These are phyloP conservation scores for Tephrocybe sp. DNA, from an alignment of 768 basidiomycete species.

Conservation along the genomic window DNA sequence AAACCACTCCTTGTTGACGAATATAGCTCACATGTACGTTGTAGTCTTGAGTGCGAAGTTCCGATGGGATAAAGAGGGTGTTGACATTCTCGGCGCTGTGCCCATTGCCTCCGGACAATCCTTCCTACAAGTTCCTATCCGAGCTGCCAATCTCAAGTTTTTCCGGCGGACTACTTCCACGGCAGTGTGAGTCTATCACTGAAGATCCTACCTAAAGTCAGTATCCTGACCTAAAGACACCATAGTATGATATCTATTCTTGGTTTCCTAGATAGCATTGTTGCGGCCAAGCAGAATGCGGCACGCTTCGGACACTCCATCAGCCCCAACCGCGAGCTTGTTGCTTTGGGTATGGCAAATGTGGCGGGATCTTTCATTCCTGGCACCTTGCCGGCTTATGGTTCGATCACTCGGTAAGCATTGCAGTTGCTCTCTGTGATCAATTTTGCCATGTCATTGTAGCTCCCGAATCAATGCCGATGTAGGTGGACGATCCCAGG, in stretches of 20 bases:
- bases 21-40: neutral
- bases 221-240: neutral
- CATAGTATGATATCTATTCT: conserved; percentile 73
- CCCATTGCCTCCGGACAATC: conserved; percentile 56
- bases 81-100: conserved; percentile 83
- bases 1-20: neutral
- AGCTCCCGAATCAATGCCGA: conserved; percentile 89
- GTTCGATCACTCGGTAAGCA: conserved; percentile 83
- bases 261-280: conserved; percentile 94
- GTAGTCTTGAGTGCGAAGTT: conserved; percentile 70
- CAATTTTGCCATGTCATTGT: neutral
- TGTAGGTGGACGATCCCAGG: conserved; percentile 86
- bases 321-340: conserved; percentile 92
- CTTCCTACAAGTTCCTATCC: conserved; percentile 77
- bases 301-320: conserved; percentile 85
- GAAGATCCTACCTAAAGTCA: neutral
- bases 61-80: conserved; percentile 74
- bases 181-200: conserved; percentile 62
- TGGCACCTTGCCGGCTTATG: conserved; percentile 90
- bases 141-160: conserved; percentile 55
- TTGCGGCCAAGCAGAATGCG: conserved; percentile 92
- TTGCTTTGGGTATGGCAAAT: conserved; percentile 88
- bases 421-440: conserved; percentile 5
- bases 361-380: conserved; percentile 78
- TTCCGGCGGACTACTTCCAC: conserved; percentile 82